Evolutionary conservation across 768 basidiomycete genomes (phyloP).

Genomic region (Nidularia pulvinata): DNA sequence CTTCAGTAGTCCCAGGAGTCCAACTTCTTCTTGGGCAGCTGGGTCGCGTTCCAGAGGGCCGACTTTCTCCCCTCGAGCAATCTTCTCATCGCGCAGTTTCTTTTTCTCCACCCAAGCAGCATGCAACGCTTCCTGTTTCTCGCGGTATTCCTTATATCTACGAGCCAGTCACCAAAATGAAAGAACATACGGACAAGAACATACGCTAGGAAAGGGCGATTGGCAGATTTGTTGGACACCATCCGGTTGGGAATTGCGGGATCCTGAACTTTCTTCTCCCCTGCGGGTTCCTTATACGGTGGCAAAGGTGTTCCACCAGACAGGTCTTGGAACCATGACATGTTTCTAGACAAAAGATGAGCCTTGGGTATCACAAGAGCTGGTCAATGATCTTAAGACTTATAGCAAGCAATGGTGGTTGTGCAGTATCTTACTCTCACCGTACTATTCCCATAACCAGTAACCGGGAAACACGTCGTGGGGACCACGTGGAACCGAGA

Average conservation of each 20-base stretch:
- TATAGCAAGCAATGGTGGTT: neutral
- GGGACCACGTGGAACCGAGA: too few relatives aligned
- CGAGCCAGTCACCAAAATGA: neutral
- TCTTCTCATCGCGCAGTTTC: conserved; percentile 69
- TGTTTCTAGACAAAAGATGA: conserved; percentile 15
- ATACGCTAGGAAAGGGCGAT: conserved; percentile 83
- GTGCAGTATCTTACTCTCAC: neutral
- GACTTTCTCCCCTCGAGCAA: conserved; percentile 72
- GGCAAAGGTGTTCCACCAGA: conserved; percentile 32
- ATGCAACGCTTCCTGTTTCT: conserved; percentile 59
- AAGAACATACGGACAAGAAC: conserved; percentile 5
- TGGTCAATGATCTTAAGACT: too few relatives aligned
- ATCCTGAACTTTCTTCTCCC: conserved; percentile 57
- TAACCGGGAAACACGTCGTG: neutral
- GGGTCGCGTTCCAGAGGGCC: conserved; percentile 77
- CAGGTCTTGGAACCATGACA: conserved; percentile 69
- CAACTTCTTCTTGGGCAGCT: conserved; percentile 67
- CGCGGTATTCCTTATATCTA: conserved; percentile 70
- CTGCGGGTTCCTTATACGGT: conserved; percentile 33
- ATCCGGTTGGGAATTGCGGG: conserved; percentile 63
- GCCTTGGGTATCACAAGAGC: too few relatives aligned
- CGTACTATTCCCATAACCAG: neutral
- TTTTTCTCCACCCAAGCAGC: conserved; percentile 69
- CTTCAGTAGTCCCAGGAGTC: conserved; percentile 64
- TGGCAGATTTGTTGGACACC: conserved; percentile 83